These are phyloP conservation scores for Candida sojae DNA, from an alignment of 1,139 yeast genomes.

Conservation along the genomic window DNA sequence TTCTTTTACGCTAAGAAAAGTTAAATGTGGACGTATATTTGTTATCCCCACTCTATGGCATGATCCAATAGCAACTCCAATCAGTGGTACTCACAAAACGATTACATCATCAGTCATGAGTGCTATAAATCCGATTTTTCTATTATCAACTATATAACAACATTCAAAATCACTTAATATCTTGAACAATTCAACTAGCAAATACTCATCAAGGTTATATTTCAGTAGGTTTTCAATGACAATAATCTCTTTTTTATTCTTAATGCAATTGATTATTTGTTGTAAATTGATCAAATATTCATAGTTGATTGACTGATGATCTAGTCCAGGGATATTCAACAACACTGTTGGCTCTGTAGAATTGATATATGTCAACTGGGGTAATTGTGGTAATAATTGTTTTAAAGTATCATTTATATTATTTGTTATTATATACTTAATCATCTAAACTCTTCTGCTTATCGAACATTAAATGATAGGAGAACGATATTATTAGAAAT, in stretches of 20 bases:
- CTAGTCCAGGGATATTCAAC: constrained; percentile 1
- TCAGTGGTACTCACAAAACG: background rate
- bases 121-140: constrained; percentile 8
- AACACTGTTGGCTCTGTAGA: constrained; percentile 13
- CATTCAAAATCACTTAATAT: constrained; percentile 1
- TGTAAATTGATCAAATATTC: constrained; percentile 9
- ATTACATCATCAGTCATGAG: constrained; percentile 9
- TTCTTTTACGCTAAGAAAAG: too few species aligned
- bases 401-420: constrained; percentile 6
- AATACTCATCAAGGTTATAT: constrained; percentile 1
- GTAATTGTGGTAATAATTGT: constrained; percentile 2
- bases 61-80: too few species aligned
- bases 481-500: background rate
- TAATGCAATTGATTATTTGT: constrained; percentile 1
- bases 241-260: background rate
- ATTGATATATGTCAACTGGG: constrained; percentile 12
- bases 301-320: constrained; percentile 10
- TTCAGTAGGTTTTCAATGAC: constrained; percentile 10
- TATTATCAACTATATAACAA: constrained; percentile 8
- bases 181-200: constrained; percentile 8
- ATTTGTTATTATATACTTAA: constrained; percentile 7
- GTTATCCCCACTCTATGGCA: too few species aligned
- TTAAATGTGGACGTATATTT: too few species aligned
- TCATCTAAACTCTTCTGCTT: constrained; percentile 3
- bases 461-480: background rate